Evolutionary conservation across 2,329 filamentous ascomycete species (phyloP), one percentile per base, ranked within the genome.

Genomic region (Nemania sp.): DNA sequence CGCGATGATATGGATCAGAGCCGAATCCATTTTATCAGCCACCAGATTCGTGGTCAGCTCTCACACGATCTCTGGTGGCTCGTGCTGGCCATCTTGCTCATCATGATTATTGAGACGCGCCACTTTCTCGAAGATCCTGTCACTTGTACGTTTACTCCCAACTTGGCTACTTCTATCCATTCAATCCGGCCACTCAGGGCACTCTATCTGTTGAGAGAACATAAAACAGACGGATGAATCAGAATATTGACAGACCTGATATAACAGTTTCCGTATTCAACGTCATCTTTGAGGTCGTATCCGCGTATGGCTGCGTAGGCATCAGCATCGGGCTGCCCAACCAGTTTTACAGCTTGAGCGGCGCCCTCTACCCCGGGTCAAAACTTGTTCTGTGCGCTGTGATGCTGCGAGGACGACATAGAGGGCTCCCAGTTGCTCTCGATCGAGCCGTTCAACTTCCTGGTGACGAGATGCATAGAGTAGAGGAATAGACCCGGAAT

Each of bases 41-140:
- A 79, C 52, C 82, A 86, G 64, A 71, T 86, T 11, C 78, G 80
- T 24, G 77, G 78, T 14, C 84, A 87, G 62, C 74, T 87, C 2
- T 80, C 81, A 7, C 83, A 86, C 64, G 84, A 87, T 61, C 72
- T 86, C 9, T 87, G 83, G 84, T 85, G 80, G 75, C 76, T 87
- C 12, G 78, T 82, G 1, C 66, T 86, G 1, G 82, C 82, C 0
- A 77, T 84, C 5, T 73, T 86, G n/a, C 70, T 82, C 22, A 84
- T 87, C 54, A 74, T 77, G 23, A 79, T 80, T 51, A 81, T 83
- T 42, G 83, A 86, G 65, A 80, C 79, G 1, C 69, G 72, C 8
- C 76, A 82, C 50, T 83, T 82, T 54, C 68, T 76, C 1, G 64
- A 68, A 15, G 77, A 84, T 51, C 81, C 81, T 0, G 69, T 73